Evolutionary conservation across 1,284 basidiomycete genomes (phyloP), one percentile per base, ranked within the genome.

Genomic region (Mycosarcoma mackinlayi): DNA sequence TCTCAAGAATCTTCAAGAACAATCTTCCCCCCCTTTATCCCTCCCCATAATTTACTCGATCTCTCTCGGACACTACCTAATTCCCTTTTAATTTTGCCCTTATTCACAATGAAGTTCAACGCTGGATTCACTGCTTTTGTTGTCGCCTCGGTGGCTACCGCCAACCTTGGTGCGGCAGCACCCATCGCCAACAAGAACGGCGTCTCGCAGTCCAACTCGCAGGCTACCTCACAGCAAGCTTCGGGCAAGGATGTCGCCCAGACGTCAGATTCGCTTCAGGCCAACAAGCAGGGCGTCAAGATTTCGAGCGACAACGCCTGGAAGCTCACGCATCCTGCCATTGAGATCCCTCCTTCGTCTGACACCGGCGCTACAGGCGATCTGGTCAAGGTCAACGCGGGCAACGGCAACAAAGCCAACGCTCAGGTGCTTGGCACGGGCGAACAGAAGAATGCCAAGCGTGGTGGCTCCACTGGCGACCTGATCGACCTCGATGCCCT

Each of bases 61-160:
- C 34, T 42, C 37, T 34, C 46, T 44, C 40, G 46, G 39, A 50
- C 47, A 35, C 23, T 56, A 24, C 41, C 42, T 54, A 23, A 24
- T 23, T 56, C 45, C 28, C 45, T 46, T 25, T 44, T 42, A 49
- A 41, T 40, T 51, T n/a, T n/a, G 10, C n/a, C 18, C 21, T 13
- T 19, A 49, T 30, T 42, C 58, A 56, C 40, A 46, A 62, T 62
- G 60, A 62, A 56, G 53, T 62, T 62, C 60, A 50, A 52, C 33
- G 38, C 46, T 23, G 47, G 52, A 45, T 62, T 62, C 53, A 62
- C 60, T 28, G 60, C 60, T 11, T 62, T 62, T 27, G 60, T 62
- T 38, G 60, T 34, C 21, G 60, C 60, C 40, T 62, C 60, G 28
- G 48, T 62, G 38, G 60, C 60, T 24, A 62, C 60, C 24, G 60